Conservation (phyloP, 352 stramenopile species). For the Phytophthora ohioensis region DNA sequence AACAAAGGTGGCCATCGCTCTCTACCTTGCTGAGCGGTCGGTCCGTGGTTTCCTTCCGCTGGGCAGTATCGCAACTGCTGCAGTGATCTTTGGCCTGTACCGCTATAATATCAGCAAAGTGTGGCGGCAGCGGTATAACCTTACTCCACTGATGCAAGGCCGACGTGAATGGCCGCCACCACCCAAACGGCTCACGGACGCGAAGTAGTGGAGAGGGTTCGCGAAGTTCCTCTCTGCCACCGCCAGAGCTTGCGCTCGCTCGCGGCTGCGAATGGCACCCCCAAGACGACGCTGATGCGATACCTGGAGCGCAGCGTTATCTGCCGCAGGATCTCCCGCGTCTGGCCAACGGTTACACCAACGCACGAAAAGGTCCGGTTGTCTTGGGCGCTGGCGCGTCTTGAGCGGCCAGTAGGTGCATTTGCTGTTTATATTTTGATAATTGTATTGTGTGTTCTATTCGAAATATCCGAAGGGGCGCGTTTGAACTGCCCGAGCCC, state of each 20-base stretch:
- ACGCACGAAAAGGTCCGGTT: constrained; percentile 6
- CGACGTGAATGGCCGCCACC: background rate
- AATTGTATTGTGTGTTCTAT: too few relatives aligned
- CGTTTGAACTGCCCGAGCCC: too few relatives aligned
- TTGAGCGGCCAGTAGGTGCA: constrained; percentile 5
- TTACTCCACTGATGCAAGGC: background rate
- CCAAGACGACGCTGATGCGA: background rate
- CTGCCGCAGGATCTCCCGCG: background rate
- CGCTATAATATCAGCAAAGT: background rate
- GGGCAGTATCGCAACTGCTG: background rate
- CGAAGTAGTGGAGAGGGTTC: background rate
- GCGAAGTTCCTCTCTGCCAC: background rate
- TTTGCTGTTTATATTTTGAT: background rate
- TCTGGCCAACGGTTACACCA: constrained; percentile 6
- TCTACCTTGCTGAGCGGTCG: background rate
- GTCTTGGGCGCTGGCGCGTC: constrained; percentile 2
- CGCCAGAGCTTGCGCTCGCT: constrained; percentile 18
- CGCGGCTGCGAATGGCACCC: constrained; percentile 1
- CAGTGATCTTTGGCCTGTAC: background rate
- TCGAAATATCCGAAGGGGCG: too few relatives aligned
- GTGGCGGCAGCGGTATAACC: background rate
- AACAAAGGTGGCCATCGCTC: background rate
- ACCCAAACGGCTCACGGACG: background rate
- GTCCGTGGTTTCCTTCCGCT: background rate
- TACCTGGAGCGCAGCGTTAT: constrained; percentile 3